Evolutionary conservation across 1,139 yeast species (phyloP).

Genomic region (Hyphopichia buzzinii): DNA sequence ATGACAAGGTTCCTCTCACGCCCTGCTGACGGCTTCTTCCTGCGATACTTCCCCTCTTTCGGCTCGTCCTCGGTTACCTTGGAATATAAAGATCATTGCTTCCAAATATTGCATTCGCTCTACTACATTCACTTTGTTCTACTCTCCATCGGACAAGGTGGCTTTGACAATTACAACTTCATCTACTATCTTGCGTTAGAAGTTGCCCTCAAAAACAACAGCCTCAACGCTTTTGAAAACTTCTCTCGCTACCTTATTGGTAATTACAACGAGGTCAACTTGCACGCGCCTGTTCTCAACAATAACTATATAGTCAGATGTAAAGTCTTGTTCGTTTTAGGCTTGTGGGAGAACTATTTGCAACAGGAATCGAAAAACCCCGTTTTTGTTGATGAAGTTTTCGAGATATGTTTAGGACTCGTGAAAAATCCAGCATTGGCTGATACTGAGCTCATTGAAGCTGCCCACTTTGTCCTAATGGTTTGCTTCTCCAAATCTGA

Average conservation of each 20-base stretch:
- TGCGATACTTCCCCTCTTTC: not conserved
- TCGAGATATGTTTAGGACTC: slow-evolving; percentile 43
- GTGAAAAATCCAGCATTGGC: slow-evolving; percentile 29
- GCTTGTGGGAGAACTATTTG: slow-evolving; percentile 57
- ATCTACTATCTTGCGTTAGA: slow-evolving; percentile 57
- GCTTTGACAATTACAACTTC: slow-evolving; percentile 68
- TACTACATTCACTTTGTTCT: slow-evolving; percentile 56
- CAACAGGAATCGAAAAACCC: slow-evolving; percentile 28
- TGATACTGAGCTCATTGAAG: slow-evolving; percentile 50
- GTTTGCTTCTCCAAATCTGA: slow-evolving; percentile 35
- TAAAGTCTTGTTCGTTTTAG: slow-evolving; percentile 55
- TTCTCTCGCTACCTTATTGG: slow-evolving; percentile 42
- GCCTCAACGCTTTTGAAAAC: slow-evolving; percentile 28
- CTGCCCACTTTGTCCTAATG: slow-evolving; percentile 66
- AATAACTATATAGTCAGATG: slow-evolving; percentile 40
- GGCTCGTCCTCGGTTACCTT: slow-evolving; percentile 6
- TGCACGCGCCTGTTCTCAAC: slow-evolving; percentile 33
- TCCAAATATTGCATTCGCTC: slow-evolving; percentile 44
- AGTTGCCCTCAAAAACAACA: slow-evolving; percentile 28
- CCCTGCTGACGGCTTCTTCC: not conserved
- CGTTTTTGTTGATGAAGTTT: slow-evolving; percentile 30
- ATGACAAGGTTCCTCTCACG: slow-evolving; percentile 32
- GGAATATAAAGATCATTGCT: slow-evolving; percentile 30
- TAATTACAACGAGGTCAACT: slow-evolving; percentile 35
- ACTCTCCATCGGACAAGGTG: slow-evolving; percentile 64